Evolutionary conservation across 495 filamentous ascomycete species (phyloP).

Genomic region (Bryoglossum gracile): DNA sequence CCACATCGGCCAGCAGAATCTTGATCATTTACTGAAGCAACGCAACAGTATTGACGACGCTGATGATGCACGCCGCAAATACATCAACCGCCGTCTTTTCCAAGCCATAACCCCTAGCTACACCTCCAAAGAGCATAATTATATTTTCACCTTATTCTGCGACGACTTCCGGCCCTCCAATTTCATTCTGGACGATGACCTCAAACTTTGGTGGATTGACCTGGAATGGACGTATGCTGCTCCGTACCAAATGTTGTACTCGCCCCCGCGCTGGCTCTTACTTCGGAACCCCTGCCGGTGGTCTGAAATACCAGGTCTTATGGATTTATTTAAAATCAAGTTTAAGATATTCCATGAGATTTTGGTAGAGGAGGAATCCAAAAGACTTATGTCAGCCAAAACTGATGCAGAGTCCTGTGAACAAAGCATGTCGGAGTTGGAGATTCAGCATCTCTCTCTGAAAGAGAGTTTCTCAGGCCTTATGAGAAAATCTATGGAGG

Average conservation of each 20-base stretch:
- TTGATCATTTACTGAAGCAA: conserved; percentile 13
- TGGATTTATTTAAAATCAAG: conserved; percentile 1
- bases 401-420: conserved; percentile 5
- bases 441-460: neutral
- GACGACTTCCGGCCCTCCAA: conserved; percentile 3
- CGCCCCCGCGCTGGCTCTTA: conserved; percentile 22
- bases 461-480: conserved; percentile 6
- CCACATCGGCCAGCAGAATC: conserved; percentile 15
- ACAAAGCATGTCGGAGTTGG: conserved; percentile 8
- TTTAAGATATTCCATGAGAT: conserved; percentile 7
- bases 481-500: conserved; percentile 12
- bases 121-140: conserved; percentile 2
- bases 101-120: conserved; percentile 5
- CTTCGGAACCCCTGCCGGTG: conserved; percentile 11
- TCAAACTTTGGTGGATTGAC: conserved; percentile 3
- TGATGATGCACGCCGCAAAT: conserved; percentile 15
- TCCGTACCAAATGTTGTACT: conserved; percentile 19
- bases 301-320: conserved; percentile 3
- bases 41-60: conserved; percentile 17
- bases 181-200: neutral
- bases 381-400: conserved; percentile 2
- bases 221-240: conserved; percentile 17
- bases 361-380: conserved; percentile 9
- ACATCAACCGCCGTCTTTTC: conserved; percentile 2
- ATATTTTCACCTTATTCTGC: conserved; percentile 4